Evolutionary conservation across 73 alveolate species (phyloP).

Genomic region (Tetrahymena thermophila): DNA sequence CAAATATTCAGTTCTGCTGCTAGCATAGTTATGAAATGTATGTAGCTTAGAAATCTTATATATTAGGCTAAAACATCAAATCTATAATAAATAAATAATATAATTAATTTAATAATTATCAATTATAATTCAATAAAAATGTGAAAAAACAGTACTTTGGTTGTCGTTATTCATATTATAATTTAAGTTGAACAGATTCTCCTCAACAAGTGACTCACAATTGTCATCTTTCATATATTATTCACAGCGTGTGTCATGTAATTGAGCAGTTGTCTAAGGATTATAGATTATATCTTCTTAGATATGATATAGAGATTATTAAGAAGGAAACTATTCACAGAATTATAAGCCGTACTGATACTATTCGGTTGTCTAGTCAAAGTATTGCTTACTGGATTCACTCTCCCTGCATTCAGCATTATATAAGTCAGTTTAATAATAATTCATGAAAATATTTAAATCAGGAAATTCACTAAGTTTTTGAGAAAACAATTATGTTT

Average conservation of each 20-base stretch:
- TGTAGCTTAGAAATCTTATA: not conserved
- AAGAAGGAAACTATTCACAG: not conserved
- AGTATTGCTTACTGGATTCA: not conserved
- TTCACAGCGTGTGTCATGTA: not conserved
- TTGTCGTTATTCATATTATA: not conserved
- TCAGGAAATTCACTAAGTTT: not conserved
- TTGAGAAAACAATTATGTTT: too few species aligned
- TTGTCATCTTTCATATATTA: not conserved
- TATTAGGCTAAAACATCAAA: not conserved
- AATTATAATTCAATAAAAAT: too few species aligned
- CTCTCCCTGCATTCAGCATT: not conserved
- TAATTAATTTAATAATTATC: not conserved
- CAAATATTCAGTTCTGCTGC: not conserved
- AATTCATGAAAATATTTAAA: not conserved
- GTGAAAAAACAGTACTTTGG: not conserved
- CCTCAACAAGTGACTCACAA: not conserved
- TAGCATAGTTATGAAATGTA: not conserved
- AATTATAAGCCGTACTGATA: not conserved
- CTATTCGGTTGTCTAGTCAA: not conserved
- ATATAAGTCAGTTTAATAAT: not conserved
- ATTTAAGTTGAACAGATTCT: too few species aligned
- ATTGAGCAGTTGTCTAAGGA: not conserved
- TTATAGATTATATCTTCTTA: not conserved
- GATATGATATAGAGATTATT: not conserved
- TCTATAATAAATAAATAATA: not conserved